Evolutionary conservation across 495 filamentous ascomycete genomes (phyloP), one percentile per base, ranked within the genome.

Genomic region (Neurospora africana): DNA sequence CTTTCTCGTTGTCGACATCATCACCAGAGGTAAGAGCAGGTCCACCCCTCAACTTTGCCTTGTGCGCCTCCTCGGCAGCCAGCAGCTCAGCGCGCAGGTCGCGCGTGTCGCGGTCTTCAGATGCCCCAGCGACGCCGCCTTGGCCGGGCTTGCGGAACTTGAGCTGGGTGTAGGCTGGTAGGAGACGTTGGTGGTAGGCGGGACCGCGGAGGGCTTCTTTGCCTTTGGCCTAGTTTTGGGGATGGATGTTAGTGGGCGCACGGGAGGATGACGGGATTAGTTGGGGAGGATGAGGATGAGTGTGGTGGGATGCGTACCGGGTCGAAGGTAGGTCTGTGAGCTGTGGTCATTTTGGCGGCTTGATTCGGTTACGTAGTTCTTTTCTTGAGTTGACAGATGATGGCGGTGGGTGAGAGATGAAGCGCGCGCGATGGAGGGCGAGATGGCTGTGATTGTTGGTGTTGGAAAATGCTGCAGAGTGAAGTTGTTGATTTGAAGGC

Each of bases 161-260:
- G 76, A 99, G 88, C 76, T 91, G 89, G 40, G 91, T 98, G 78
- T 98, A 90, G 11, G 95, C 95, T 5, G 95, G 96, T 3, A 97
- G 90, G 13, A 98, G 91, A 70, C 95, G 90, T 85, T 98, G 95
- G 81, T 99, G 95, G 83, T 98, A 98, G 72, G 95, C 95, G 44
- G 93, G 92, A 19, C 95, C 95, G 76, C 94, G 91, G 70, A 92
- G 91, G 78, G 94, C 92, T 81, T 99, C 95, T 87, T 97, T 97
- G 75, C 96, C 95, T 79, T 91, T 90, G 47, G 95, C 94, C 92
- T 94, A 73, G 36, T 8, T 36, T 72, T 69, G 44, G 72, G 37
- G 9, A 2, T 11, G 37, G 2, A 38, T 69, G 76, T 82, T 73
- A 76, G 79, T 71, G 1, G 36, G 36, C 36, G 36, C 36, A 21